A percentile compares a stretch with the other conserved stretches of the same genome.
Conservation (phyloP, 768 basidiomycete genomes). For the Ramaria sp. region DNA sequence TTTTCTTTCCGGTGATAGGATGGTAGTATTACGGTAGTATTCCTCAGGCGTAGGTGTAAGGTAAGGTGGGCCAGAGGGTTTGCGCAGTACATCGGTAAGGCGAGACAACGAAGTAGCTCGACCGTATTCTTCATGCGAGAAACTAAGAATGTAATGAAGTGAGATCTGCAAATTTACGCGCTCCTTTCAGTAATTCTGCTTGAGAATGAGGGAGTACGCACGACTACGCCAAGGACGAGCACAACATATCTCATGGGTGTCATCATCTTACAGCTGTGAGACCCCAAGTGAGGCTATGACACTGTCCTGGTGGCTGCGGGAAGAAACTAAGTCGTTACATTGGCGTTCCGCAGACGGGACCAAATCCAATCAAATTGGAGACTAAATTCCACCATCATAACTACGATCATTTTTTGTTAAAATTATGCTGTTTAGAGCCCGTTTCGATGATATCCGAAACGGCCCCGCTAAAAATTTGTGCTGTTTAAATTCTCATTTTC, state of each 20-base stretch:
- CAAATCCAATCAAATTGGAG: too few relatives aligned
- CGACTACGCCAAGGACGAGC: constrained; percentile 35
- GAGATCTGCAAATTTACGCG: constrained; percentile 29
- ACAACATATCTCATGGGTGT: constrained; percentile 50
- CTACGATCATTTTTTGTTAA: too few relatives aligned
- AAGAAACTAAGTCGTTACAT: too few relatives aligned
- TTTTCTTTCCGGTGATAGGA: constrained; percentile 37
- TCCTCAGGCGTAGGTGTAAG: constrained; percentile 51
- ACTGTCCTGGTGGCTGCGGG: too few relatives aligned
- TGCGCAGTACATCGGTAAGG: constrained; percentile 23
- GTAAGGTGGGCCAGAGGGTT: constrained; percentile 30
- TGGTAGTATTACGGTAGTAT: constrained; percentile 30
- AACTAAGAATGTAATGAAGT: constrained; percentile 43
- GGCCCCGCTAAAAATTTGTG: too few relatives aligned
- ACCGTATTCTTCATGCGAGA: constrained; percentile 39
- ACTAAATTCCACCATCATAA: too few relatives aligned
- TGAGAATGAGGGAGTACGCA: constrained; percentile 20
- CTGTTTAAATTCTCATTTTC: too few relatives aligned
- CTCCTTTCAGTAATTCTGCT: constrained; percentile 10
- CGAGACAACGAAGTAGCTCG: constrained; percentile 36
- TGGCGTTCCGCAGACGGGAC: too few relatives aligned
- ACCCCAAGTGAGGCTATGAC: not conserved
- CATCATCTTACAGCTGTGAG: constrained; percentile 30
- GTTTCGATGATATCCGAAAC: too few relatives aligned
- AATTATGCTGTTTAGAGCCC: too few relatives aligned